Evolutionary conservation across 805 yeast species (phyloP).

Genomic region (Saturnispora dispora): DNA sequence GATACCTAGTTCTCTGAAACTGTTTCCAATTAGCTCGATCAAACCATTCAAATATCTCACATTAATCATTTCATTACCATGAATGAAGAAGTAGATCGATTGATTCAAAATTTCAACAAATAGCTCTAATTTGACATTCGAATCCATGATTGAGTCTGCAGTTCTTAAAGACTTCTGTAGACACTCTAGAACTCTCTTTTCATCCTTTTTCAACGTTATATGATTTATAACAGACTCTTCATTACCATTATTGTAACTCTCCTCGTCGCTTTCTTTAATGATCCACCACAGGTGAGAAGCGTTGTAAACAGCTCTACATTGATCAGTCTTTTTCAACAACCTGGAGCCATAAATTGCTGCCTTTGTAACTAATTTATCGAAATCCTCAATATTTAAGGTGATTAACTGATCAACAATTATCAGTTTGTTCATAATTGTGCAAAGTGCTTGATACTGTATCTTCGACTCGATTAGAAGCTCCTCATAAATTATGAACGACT

Average conservation of each 20-base stretch:
- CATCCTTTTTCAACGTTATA: slow-evolving; percentile 30
- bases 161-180: slow-evolving; percentile 79
- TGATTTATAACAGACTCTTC: slow-evolving; percentile 6
- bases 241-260: slow-evolving; percentile 19
- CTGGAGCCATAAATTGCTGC: slow-evolving; percentile 83
- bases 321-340: slow-evolving; percentile 85
- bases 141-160: slow-evolving; percentile 91
- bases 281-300: slow-evolving; percentile 96
- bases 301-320: slow-evolving; percentile 79
- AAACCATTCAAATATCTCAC: slow-evolving; percentile 75
- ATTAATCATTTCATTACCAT: slow-evolving; percentile 64
- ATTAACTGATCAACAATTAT: slow-evolving; percentile 35
- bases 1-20: slow-evolving; percentile 32
- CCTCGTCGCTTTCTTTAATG: slow-evolving; percentile 41
- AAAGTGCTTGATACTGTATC: slow-evolving; percentile 40
- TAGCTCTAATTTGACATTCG: slow-evolving; percentile 60
- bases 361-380: slow-evolving; percentile 74
- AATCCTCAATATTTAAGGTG: slow-evolving; percentile 43
- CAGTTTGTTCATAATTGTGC: slow-evolving; percentile 38
- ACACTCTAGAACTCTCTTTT: slow-evolving; percentile 80
- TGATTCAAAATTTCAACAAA: slow-evolving; percentile 86
- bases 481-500: slow-evolving; percentile 80
- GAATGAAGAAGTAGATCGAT: slow-evolving; percentile 76
- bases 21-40: slow-evolving; percentile 69
- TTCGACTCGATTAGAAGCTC: slow-evolving; percentile 42